Evolutionary conservation across 345 rosid genomes (phyloP), one percentile per base, ranked within the genome.

Genomic region (Rhodamnia argentea): DNA sequence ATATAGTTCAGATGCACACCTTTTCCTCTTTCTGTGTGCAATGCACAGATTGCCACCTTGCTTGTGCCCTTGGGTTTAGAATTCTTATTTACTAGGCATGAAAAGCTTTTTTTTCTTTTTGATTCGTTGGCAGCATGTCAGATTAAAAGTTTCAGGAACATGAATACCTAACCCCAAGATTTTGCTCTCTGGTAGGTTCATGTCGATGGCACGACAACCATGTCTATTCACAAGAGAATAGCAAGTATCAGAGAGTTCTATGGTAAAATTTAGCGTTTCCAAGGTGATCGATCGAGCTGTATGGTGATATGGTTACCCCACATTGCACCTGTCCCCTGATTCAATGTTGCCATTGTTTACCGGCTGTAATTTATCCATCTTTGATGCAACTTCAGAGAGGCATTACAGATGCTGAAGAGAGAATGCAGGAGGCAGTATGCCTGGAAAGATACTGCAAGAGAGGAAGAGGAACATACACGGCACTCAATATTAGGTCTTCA

Each of bases 301-400:
- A 11, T 70, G 47, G 78, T 32, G 1, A 5, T 64, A 16, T 64
- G 13, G 78, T 70, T 37, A 37, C 47, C 32, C 78, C 47, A 70
- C 6, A 32, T 37, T 70, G 24, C 56, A 52, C 85, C 42, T 40
- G 82, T 83, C 60, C 82, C 82, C 86, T 60, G 84, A 85, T 44
- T 81, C 59, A 47, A 82, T 52, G 82, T 60, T 51, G 54, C 74
- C 15, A 86, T 40, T 37, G 82, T 50, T 88, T 86, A 83, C 32
- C 92, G 93, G 96, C 93, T 51, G 91, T 94, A 47, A 91, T 94
- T 57, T 94, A 92, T 89, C 96, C 96, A 70, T 93, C 95, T 86
- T 62, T 94, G 56, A 44, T 89, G 87, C 96, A 94, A 90, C 94
- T 93, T 74, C 90, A 89, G 85, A 89, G 89, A 75, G 95, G 94